Base-by-base conservation (phyloP, 495 filamentous ascomycete species). In the Xylaria grammica region DNA sequence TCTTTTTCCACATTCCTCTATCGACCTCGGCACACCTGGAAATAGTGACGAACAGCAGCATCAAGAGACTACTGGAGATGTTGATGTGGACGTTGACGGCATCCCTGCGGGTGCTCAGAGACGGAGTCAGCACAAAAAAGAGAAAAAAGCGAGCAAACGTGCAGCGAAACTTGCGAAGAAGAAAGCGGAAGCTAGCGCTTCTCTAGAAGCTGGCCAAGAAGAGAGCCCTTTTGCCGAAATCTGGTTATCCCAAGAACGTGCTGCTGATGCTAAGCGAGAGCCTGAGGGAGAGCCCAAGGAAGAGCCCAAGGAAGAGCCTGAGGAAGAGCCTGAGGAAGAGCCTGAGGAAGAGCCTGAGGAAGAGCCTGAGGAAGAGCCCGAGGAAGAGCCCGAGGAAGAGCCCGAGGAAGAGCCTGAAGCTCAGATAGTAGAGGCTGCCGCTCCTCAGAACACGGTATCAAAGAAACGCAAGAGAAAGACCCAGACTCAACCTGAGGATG, bases 111-210 rank as follows among this genome's bases (percentile, higher is more conserved):
- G 32, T n/a, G n/a, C 38, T 4, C 30, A 52, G 30, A 4, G 7
- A 3, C 59, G 29, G 29, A 36, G 36, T 17, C 55, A 45, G 15
- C 17, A 26, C 19, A 65, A 45, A 26, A 42, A 46, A 44, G 55
- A 45, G 10, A 52, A 34, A 20, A 65, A 51, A 48, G 54, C 15
- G 29, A 59, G 30, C 1, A 65, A 38, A 26, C 45, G 56, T 13
- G 48, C 48, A 4, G 54, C 63, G 17, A 65, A 54, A 68, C 65
- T 71, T 65, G 27, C 62, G 59, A 46, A 71, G 67, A 57, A 65
- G 60, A 32, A 76, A 62, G 70, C 67, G 57, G 70, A 63, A 69
- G 53, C 48, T 69, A 46, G n/a, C 34, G 30, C 38, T 10, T 17
- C 32, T 10, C 15, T 60, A 13, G 27, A 46, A 26, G 1, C 19